These are phyloP conservation scores for Leishmania martiniquensis DNA, from an alignment of 208 protist species.

Conservation along the genomic window DNA sequence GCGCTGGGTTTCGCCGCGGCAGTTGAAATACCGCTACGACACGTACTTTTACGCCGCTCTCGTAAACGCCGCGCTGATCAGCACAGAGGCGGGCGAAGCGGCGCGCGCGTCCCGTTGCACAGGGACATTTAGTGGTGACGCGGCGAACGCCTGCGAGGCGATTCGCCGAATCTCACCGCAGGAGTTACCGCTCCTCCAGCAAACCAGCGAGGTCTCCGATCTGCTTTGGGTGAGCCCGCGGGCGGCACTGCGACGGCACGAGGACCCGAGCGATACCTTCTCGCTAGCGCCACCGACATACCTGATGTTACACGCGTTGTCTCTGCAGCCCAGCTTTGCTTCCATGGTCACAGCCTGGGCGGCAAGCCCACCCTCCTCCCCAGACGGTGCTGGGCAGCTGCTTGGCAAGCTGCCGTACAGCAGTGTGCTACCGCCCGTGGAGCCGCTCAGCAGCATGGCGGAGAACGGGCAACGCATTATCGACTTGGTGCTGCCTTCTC, in stretches of 20 bases:
- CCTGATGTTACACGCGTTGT: constrained; percentile 46
- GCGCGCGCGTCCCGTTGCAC: neutral
- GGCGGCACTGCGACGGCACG: constrained; percentile 49
- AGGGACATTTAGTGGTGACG: neutral
- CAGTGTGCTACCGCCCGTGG: constrained; percentile 26
- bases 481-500: constrained; percentile 18
- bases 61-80: constrained; percentile 14
- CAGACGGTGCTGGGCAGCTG: neutral
- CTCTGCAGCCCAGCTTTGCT: constrained; percentile 28
- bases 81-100: neutral
- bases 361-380: neutral
- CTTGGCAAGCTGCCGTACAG: constrained; percentile 26
- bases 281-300: constrained; percentile 53
- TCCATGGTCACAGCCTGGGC: constrained; percentile 33
- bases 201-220: constrained; percentile 42
- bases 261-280: constrained; percentile 35
- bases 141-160: neutral
- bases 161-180: constrained; percentile 24
- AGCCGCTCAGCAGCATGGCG: constrained; percentile 14
- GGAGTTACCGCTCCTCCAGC: constrained; percentile 26
- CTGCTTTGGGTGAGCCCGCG: constrained; percentile 56
- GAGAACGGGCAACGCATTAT: constrained; percentile 14
- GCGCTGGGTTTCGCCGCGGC: constrained; percentile 57
- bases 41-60: constrained; percentile 53
- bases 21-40: constrained; percentile 55